Evolutionary conservation across 345 rosid species (phyloP), one percentile per base, ranked within the genome.

Genomic region (Linum lewisii): DNA sequence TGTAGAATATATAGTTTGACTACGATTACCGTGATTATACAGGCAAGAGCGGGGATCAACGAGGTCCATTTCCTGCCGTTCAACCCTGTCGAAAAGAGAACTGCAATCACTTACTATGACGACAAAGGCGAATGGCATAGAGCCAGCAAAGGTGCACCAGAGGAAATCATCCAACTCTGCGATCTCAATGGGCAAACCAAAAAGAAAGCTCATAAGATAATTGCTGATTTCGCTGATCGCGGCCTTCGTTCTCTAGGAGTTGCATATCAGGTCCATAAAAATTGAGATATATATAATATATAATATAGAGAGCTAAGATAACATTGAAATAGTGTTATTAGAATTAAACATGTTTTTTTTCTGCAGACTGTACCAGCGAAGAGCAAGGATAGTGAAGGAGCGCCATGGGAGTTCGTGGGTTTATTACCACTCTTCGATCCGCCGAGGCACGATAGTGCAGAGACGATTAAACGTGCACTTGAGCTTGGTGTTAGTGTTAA

Each of bases 51-150:
- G 25, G 97, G 93, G 63, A 72, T 88, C 80, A 81, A 79, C 9
- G 97, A 92, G 76, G 74, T 82, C 50, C 97, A 92, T 75, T 92
- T 92, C 89, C 61, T 92, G 19, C 97, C 98, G n/a, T 92, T 92
- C 76, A 92, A 92, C 65, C 97, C 97, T 0, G 97, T 92, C 26
- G 96, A 83, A 0, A 92, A 92, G 75, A 89, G 94, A 57, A 92
- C 98, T 21, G 97, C 98, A 3, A 92, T 88, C 32, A 88, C 97
- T 51, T 92, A 88, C 72, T 64, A 75, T 14, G 94, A 86, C 49
- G 58, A 59, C 72, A 67, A 73, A 6, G 97, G 85, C 6, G 78
- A 86, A 54, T 92, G 97, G 99, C 80, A 81, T 60, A 73, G 95
- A 38, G 58, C 80, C 53, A 92, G 99, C 74, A 92, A 92, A 75